Evolutionary conservation across 2,329 filamentous ascomycete genomes (phyloP), one percentile per base, ranked within the genome.

Genomic region (Trichoderma koningii): DNA sequence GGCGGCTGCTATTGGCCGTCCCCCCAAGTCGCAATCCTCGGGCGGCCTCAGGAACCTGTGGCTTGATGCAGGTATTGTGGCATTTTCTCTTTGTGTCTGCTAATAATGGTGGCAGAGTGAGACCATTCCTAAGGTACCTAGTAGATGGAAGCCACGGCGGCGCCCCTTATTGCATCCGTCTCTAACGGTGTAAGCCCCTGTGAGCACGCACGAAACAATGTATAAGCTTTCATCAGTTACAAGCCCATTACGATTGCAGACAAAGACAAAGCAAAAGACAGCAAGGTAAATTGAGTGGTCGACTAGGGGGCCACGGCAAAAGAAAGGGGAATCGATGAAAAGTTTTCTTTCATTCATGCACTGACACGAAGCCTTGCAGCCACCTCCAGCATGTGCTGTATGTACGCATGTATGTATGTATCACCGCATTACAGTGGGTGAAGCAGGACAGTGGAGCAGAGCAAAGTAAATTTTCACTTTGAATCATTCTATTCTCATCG

Each of bases 301-400:
- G 2, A 28, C 23, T 14, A 14, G 50, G 50, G 50, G 17, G n/a
- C 17, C 17, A 19, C 50, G 10, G n/a, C 38, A 28, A 55, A 19
- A 38, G 21, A 17, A 19, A 51, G 23, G 23, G 7, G 17, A 19
- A 34, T 10, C 28, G 30, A 26, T 34, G 44, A 50, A 59, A 57
- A 45, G 23, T 42, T 62, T 53, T 52, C 34, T 30, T 34, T 19
- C 59, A 34, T 38, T 44, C 59, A 52, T 62, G 59, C 57, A 30
- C 44, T 28, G 48, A 60, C 55, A 30, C 42, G 55, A 57, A 38
- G 34, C 34, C 12, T 14, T 38, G 34, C 34, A 38, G 34, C 34
- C 5, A 38, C 34, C 34, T 38, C 14, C 34, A 38, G 34, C 34
- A 38, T 38, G 21, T n/a, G n/a, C n/a, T n/a, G n/a, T 23, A 23